Evolutionary conservation across 2,329 filamentous ascomycete species (phyloP).

Genomic region (Plenodomus biglobosus): DNA sequence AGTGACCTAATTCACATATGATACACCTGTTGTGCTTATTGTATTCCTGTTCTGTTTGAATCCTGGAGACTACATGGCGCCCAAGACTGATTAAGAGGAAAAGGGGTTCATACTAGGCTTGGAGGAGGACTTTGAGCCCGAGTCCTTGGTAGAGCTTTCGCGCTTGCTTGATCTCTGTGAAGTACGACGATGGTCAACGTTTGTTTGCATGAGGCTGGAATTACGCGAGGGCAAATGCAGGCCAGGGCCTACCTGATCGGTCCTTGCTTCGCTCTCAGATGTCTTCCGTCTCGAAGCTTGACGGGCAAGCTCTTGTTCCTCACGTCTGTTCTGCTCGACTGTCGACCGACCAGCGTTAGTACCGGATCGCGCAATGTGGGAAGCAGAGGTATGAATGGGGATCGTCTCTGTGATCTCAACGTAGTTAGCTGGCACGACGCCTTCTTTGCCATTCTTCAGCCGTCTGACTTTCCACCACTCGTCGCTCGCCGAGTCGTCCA

Average conservation of each 20-base stretch:
- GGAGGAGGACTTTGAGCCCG: conserved; percentile 51
- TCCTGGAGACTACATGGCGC: not conserved
- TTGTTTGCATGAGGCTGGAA: conserved; percentile 72
- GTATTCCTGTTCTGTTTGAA: not conserved
- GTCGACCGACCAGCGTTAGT: conserved; percentile 64
- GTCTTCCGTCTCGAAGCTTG: conserved; percentile 71
- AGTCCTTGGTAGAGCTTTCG: conserved; percentile 63
- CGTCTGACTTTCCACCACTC: conserved; percentile 98
- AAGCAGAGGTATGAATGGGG: conserved; percentile 53
- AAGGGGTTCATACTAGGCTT: conserved; percentile 69
- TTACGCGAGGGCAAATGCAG: conserved; percentile 74
- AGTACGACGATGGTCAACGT: conserved; percentile 66
- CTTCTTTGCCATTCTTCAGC: conserved; percentile 88
- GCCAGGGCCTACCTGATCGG: conserved; percentile 74
- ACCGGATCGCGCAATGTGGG: conserved; percentile 53
- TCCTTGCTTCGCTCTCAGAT: conserved; percentile 53
- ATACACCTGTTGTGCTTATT: not conserved
- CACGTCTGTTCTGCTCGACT: conserved; percentile 74
- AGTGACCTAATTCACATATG: not conserved
- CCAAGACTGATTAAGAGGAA: too few relatives aligned
- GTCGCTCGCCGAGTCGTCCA: conserved; percentile 89
- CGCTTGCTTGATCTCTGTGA: conserved; percentile 72
- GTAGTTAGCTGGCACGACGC: conserved; percentile 95
- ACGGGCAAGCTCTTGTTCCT: conserved; percentile 82
- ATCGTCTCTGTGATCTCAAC: conserved; percentile 79